A percentile compares a stretch with the other conserved stretches of the same genome.
phyloP scores from a whole-genome alignment of 1,284 basidiomycete species.

The Sporisorium graminicola region DNA sequence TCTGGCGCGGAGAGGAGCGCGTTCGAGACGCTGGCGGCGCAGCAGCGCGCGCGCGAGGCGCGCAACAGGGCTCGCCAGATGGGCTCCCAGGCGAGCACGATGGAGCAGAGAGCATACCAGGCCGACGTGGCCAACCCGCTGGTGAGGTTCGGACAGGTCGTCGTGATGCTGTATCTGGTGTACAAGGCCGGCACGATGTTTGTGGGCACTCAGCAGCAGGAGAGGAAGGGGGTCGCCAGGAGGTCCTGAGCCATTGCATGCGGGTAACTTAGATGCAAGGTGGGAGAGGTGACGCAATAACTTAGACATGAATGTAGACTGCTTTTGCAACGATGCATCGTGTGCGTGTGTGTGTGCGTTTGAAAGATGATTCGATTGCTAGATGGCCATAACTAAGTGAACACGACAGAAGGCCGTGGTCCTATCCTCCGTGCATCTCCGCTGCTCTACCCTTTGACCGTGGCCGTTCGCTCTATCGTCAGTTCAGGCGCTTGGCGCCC shows the following conservation, averaged over 20 bases:
- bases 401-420: no score
- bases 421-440: background rate
- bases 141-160: slow-evolving; percentile 58
- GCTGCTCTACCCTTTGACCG: no score
- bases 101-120: slow-evolving; percentile 40
- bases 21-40: slow-evolving; percentile 44
- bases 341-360: background rate
- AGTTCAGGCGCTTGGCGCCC: slow-evolving; percentile 28
- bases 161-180: slow-evolving; percentile 46
- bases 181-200: slow-evolving; percentile 53
- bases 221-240: background rate
- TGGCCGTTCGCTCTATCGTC: no score
- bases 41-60: slow-evolving; percentile 37
- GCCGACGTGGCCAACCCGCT: slow-evolving; percentile 48
- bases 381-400: no score
- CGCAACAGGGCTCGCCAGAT: slow-evolving; percentile 26
- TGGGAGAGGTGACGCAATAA: no score
- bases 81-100: slow-evolving; percentile 10
- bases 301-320: background rate
- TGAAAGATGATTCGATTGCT: background rate
- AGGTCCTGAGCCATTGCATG: background rate
- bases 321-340: background rate
- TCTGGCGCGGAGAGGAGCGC: background rate
- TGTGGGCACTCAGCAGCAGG: slow-evolving; percentile 2
- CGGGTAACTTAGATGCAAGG: no score